Base-by-base conservation (phyloP, 352 stramenopile genomes). In the Phytophthora pseudosyringae region DNA sequence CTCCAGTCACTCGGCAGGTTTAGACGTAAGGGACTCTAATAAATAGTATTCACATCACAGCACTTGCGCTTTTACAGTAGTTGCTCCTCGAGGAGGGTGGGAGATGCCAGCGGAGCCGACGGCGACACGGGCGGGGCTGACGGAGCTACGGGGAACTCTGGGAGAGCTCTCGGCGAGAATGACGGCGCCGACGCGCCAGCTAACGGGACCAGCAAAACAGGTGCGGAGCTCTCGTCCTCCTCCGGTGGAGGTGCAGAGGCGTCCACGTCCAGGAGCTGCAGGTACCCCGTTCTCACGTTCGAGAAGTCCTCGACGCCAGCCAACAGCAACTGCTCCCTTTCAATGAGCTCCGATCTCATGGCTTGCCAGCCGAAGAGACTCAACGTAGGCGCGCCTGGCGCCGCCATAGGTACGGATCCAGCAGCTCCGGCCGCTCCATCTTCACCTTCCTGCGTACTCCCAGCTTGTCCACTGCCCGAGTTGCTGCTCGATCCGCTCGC, bases 341-440 rank as follows among this genome's bases (percentile, higher is more conserved):
- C 67, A 55, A 78, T 78, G 6, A 83, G 59, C 43, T 83, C 67
- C 3, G 73, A 76, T 35, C 71, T 71, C 73, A 81, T 81, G 5
- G 75, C 45, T 49, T 85, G 75, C 78, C 78, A 87, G 5, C 78
- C 78, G 38, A 87, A 83, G 12, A 87, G 73, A 38, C 72, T 83
- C 39, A 87, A 68, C 4, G 69, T 35, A 40, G 65, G 60, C 4
- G 58, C 36, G 21, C 48, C 58, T 10, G 67, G 58, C 9, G 61
- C 48, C 12, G 35, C 45, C 46, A 61, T 62, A 7, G 63, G 39
- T n/a, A 49, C 57, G 47, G 49, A 57, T 29, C 64, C 64, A 15
- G 18, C 47, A 15, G 46, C 41, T 28, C 25, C 50, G 15, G 51
- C 58, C 10, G 21, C 50, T n/a, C 45, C 52, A 18, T 53, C 39